Evolutionary conservation across 768 basidiomycete species (phyloP), one percentile per base, ranked within the genome.

Genomic region (Tephrocybe sp.): DNA sequence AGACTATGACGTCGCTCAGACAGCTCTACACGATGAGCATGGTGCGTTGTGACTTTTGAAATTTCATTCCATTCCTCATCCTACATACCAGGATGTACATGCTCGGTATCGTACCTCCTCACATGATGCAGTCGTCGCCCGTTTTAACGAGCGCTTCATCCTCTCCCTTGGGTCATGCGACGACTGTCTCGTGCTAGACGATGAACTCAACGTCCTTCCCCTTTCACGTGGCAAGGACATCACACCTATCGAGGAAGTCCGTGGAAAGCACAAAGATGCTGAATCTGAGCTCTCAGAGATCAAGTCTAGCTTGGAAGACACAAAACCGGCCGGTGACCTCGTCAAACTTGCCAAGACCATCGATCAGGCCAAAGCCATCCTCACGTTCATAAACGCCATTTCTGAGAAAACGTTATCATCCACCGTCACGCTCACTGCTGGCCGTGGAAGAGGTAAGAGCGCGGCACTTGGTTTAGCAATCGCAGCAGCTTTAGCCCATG

Each of bases 141-240:
- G 97, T 22, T 99, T 99, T 74, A 99, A 99, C 68, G 97, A 99
- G 65, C 88, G 97, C 10, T 99, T 99, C 69, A 97, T 99, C 60
- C 80, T 99, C 15, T 99, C 97, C 16, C 83, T 99, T 16, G 93
- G 93, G 19, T 88, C 91, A 15, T 97, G 92, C 61, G 76, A 85
- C 7, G 91, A 95, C 62, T 97, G 95, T 60, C 76, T 99, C 1
- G 84, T 98, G 21, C 79, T 99, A 42, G 97, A 99, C 62, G 97
- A 99, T 61, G 97, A 99, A 67, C 82, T 99, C 37, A 98, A 98
- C 63, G 94, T 98, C 11, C 81, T 99, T 6, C 97, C 97, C 3
- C 84, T 99, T 18, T 97, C 94, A 3, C 86, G 85, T 23, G 95
- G 90, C 33, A 98, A 98, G 69, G 91, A 97, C 62, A 95, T 98